Evolutionary conservation across 2,329 filamentous ascomycete species (phyloP).

Genomic region (Penicillium sp.): DNA sequence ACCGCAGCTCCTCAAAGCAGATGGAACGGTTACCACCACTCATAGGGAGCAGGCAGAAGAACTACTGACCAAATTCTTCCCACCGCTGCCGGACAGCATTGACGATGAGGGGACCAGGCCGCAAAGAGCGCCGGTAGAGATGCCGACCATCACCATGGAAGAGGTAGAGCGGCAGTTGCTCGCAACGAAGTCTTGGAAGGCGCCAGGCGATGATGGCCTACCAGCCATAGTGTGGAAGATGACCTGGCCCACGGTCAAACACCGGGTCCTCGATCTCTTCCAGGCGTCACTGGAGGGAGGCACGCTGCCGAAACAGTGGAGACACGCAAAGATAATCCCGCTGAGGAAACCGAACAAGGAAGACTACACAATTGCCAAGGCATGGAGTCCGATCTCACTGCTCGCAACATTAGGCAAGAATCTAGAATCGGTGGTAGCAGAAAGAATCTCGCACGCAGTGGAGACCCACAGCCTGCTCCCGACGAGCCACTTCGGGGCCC

Average conservation of each 20-base stretch:
- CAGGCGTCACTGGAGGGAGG: conserved; percentile 18
- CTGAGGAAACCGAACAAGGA: conserved; percentile 26
- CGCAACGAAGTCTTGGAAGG: conserved; percentile 8
- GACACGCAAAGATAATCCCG: conserved; percentile 24
- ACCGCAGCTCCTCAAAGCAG: conserved; percentile 18
- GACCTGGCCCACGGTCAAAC: conserved; percentile 25
- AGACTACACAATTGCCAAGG: conserved; percentile 20
- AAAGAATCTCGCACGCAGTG: conserved; percentile 32
- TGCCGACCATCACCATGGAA: conserved; percentile 23
- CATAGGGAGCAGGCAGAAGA: conserved; percentile 5
- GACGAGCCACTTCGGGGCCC: conserved; percentile 23
- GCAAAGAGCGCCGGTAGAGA: conserved; percentile 13
- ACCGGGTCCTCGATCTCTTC: conserved; percentile 21
- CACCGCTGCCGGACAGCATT: conserved; percentile 15
- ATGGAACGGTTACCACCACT: conserved; percentile 13
- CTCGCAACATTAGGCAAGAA: conserved; percentile 32
- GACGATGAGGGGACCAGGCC: conserved; percentile 18
- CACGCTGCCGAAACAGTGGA: conserved; percentile 17
- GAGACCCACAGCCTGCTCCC: conserved; percentile 32
- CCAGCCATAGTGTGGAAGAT: conserved; percentile 25
- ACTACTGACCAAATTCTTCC: conserved; percentile 17
- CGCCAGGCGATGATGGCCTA: conserved; percentile 13
- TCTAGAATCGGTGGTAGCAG: conserved; percentile 33
- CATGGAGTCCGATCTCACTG: conserved; percentile 28
- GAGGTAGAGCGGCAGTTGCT: conserved; percentile 17